These are phyloP conservation scores for Agaricus subrufescens DNA, from an alignment of 768 basidiomycete species.

Conservation along the genomic window DNA sequence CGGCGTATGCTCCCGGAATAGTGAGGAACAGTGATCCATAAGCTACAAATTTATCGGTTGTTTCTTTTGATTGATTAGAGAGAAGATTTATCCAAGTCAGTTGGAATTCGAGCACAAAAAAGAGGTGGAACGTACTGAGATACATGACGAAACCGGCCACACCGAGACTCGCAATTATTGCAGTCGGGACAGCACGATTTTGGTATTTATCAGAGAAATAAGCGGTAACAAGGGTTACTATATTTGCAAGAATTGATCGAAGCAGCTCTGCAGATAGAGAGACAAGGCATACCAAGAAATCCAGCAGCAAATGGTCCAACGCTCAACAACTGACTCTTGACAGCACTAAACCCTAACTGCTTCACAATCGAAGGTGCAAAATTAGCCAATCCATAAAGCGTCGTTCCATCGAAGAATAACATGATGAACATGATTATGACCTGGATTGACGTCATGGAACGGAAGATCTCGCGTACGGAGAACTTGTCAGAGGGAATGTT, in stretches of 20 bases:
- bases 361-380: conserved; percentile 34
- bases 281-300: conserved; percentile 24
- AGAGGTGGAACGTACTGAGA: conserved; percentile 16
- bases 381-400: conserved; percentile 22
- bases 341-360: conserved; percentile 28
- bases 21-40: conserved; percentile 19
- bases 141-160: conserved; percentile 11
- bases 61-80: conserved; percentile 12
- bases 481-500: too few relatives aligned
- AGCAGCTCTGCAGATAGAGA: too few relatives aligned
- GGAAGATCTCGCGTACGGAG: too few relatives aligned
- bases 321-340: conserved; percentile 29
- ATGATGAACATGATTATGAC: too few relatives aligned
- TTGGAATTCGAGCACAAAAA: not conserved
- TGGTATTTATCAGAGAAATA: too few relatives aligned
- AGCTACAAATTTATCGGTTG: conserved; percentile 18
- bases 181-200: too few relatives aligned
- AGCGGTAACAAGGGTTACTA: conserved; percentile 17
- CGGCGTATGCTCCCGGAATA: too few relatives aligned
- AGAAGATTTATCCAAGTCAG: not conserved
- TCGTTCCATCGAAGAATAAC: too few relatives aligned
- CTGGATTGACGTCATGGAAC: too few relatives aligned
- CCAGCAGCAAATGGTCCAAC: conserved; percentile 33
- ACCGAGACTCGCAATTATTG: too few relatives aligned
- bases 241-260: too few relatives aligned